A percentile compares a stretch with the other conserved stretches of the same genome.
Conservation (phyloP, 805 yeast genomes). For the Lipomyces chichibuensis region DNA sequence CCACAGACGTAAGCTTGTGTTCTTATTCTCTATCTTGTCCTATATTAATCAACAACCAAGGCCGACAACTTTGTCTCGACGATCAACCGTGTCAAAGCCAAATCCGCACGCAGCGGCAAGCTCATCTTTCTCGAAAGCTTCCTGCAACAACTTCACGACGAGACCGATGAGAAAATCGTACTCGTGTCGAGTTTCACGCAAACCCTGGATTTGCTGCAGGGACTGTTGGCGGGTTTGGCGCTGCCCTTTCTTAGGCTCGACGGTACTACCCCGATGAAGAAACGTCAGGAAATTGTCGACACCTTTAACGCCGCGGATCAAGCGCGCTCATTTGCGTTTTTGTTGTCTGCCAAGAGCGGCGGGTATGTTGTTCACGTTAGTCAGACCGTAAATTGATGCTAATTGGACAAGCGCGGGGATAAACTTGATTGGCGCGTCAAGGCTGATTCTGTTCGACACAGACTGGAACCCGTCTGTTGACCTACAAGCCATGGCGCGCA, state of each 20-base stretch:
- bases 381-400: neutral
- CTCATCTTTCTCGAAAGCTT: constrained; percentile 61
- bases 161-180: constrained; percentile 72
- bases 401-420: constrained; percentile 60
- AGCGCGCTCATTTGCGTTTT: constrained; percentile 58
- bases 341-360: constrained; percentile 88
- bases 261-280: constrained; percentile 75
- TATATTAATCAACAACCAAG: too few relatives aligned
- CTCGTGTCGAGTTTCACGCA: constrained; percentile 86
- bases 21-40: too few relatives aligned
- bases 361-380: constrained; percentile 49
- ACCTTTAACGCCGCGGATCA: constrained; percentile 60
- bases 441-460: constrained; percentile 82
- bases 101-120: constrained; percentile 57
- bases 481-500: constrained; percentile 91
- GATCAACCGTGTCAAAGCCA: constrained; percentile 17
- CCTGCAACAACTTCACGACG: constrained; percentile 52
- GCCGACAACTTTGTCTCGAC: constrained; percentile 9
- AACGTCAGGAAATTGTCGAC: constrained; percentile 66
- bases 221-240: constrained; percentile 53
- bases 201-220: constrained; percentile 76
- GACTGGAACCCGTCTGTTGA: constrained; percentile 98
- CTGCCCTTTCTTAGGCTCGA: constrained; percentile 68
- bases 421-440: constrained; percentile 85
- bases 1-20: constrained; percentile 8